Base-by-base conservation (phyloP, 2,329 filamentous ascomycete species). In the Colletotrichum spinosum region DNA sequence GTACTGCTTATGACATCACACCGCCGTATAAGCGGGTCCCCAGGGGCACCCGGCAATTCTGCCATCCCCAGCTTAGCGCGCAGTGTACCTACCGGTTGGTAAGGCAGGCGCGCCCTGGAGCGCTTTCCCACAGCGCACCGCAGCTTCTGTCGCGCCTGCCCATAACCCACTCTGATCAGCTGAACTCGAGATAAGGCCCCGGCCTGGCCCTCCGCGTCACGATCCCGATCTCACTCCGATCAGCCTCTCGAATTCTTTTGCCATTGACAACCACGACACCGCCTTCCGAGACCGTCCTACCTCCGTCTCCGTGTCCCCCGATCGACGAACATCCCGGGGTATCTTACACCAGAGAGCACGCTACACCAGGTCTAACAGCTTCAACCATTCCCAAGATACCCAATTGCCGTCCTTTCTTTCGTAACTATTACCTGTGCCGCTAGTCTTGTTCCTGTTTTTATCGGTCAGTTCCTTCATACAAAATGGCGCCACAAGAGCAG, bases 1-100 rank as follows among this genome's bases (percentile, higher is more conserved):
- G 57, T 65, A 65, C 25, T 10, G 45, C 8, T 37, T 35, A 65
- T 65, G 62, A 65, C 62, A 65, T 65, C 62, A 65, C 62, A 65
- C 62, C 62, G 61, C 61, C 56, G 62, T 39, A 45, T 13, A 8
- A 55, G 46, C 34, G 57, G 46, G 35, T 6, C 17, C 9, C n/a
- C 39, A 45, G 62, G 38, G 51, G 44, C 44, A 55, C 57, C 57
- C 62, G 57, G 52, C 51, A 55, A 41, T 50, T 55, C 61, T 64
- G 50, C 49, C 11, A 60, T 37, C 50, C 57, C 48, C 15, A 35
- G 52, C 52, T 37, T 25, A 25, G 25, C 25, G 25, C 25, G 25
- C 25, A 25, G 25, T 25, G 25, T 25, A 25, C 25, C 25, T 5
- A 25, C 25, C 25, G 25, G 25, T 25, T 25, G 25, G 25, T 25